phyloP scores from a whole-genome alignment of 1,139 yeast genomes.

The Pneumocystis carinii region DNA sequence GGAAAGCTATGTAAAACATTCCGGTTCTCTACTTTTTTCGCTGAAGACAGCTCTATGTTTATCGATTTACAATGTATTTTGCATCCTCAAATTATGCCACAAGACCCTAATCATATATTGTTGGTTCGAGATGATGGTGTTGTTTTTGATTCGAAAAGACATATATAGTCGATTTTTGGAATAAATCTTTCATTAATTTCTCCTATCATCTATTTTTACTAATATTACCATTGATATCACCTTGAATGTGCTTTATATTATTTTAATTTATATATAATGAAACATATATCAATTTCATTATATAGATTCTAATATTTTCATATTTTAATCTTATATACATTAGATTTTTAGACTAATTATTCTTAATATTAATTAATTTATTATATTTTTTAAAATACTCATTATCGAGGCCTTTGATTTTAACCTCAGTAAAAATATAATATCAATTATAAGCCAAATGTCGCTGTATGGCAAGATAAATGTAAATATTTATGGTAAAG shows the following conservation, averaged over 20 bases:
- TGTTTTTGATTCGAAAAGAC: background rate
- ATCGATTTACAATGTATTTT: background rate
- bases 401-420: too few species aligned
- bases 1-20: background rate
- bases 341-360: too few species aligned
- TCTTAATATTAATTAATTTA: too few species aligned
- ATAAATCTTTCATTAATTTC: background rate
- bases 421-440: too few species aligned
- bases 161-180: background rate
- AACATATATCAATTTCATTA: too few species aligned
- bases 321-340: too few species aligned
- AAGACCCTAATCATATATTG: background rate
- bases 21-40: background rate
- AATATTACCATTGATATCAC: background rate
- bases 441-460: background rate
- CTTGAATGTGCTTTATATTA: too few species aligned
- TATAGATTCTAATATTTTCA: too few species aligned
- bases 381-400: too few species aligned
- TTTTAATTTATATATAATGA: too few species aligned
- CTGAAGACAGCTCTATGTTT: background rate
- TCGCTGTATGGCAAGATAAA: background rate
- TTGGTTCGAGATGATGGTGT: constrained; percentile 1
- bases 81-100: background rate
- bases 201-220: background rate
- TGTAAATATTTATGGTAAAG: background rate